A percentile compares a stretch with the other conserved stretches of the same genome.
Evolutionary conservation across 192 early-diverging fungal genomes (phyloP).

Genomic region (Coemansia sp.): DNA sequence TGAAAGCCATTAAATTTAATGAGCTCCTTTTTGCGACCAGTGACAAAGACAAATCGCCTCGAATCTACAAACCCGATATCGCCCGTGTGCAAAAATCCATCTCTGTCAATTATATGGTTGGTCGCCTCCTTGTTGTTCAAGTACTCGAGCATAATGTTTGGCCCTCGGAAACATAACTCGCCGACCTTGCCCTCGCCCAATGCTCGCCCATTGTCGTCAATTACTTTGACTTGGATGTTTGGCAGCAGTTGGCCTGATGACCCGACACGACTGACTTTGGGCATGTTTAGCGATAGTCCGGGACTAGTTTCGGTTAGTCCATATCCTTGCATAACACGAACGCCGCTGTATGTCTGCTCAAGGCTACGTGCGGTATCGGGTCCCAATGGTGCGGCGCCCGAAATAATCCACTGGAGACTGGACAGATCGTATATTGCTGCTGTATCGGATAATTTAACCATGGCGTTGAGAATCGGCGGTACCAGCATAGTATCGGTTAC

Average conservation of each 20-base stretch:
- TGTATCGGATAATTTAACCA: conserved; percentile 69
- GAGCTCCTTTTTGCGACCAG: conserved; percentile 83
- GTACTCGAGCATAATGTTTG: conserved; percentile 86
- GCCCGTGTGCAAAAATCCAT: conserved; percentile 80
- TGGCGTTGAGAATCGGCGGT: conserved; percentile 65
- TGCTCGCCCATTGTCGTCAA: conserved; percentile 70
- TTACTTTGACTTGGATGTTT: conserved; percentile 69
- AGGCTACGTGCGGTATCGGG: conserved; percentile 60
- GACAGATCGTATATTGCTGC: conserved; percentile 69
- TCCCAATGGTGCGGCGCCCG: conserved; percentile 78
- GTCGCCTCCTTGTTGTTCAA: conserved; percentile 78
- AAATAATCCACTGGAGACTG: conserved; percentile 63
- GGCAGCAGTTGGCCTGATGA: conserved; percentile 76
- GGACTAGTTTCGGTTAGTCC: conserved; percentile 66
- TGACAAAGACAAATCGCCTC: conserved; percentile 63
- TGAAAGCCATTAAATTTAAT: conserved; percentile 86
- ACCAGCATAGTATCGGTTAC: conserved; percentile 67
- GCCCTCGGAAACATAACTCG: conserved; percentile 83
- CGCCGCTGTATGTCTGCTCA: conserved; percentile 39
- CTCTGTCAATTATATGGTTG: conserved; percentile 61
- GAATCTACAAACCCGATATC: conserved; percentile 74
- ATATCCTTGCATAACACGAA: conserved; percentile 59
- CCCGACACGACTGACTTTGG: conserved; percentile 35
- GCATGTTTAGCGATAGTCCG: conserved; percentile 31
- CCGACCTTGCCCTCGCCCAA: conserved; percentile 68